A percentile compares a stretch with the other conserved stretches of the same genome.
Evolutionary conservation across 2,329 filamentous ascomycete genomes (phyloP).

Genomic region (Phoma herbarum): DNA sequence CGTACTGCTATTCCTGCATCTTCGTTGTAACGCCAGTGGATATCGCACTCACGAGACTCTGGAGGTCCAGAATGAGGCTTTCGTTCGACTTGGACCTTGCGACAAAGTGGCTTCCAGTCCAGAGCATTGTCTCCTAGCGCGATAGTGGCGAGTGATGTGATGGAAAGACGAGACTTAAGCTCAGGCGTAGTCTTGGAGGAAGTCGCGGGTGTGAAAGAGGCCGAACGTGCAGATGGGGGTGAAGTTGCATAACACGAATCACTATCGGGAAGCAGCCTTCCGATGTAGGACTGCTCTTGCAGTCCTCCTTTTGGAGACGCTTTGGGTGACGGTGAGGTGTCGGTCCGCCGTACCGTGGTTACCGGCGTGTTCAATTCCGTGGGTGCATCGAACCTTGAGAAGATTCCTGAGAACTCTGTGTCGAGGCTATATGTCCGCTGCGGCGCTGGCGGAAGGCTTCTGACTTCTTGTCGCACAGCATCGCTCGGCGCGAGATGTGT

Average conservation of each 20-base stretch:
- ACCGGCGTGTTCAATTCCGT: conserved; percentile 23
- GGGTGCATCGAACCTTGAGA: conserved; percentile 26
- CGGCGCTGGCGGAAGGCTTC: conserved; percentile 37
- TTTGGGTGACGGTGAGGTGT: conserved; percentile 26
- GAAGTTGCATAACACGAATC: conserved; percentile 30
- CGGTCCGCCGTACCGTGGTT: conserved; percentile 25
- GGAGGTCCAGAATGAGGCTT: conserved; percentile 18
- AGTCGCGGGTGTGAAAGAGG: conserved; percentile 22
- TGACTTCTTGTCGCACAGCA: conserved; percentile 39
- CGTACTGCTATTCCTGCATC: conserved; percentile 40
- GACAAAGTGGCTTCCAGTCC: conserved; percentile 42
- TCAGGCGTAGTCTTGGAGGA: conserved; percentile 34
- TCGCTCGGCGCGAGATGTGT: conserved; percentile 42
- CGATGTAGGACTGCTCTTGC: conserved; percentile 25
- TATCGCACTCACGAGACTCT: conserved; percentile 31
- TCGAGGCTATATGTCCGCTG: conserved; percentile 40
- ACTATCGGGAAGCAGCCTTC: conserved; percentile 26
- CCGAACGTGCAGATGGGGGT: conserved; percentile 19
- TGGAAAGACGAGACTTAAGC: conserved; percentile 26
- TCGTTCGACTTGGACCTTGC: conserved; percentile 42
- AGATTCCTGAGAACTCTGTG: conserved; percentile 32
- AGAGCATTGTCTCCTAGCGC: conserved; percentile 39
- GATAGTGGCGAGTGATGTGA: conserved; percentile 35
- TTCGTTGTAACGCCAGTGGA: conserved; percentile 42
- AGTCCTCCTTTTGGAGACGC: conserved; percentile 22